Conservation (phyloP, 441 rosid species). For the Rhodomyrtus psidioides region DNA sequence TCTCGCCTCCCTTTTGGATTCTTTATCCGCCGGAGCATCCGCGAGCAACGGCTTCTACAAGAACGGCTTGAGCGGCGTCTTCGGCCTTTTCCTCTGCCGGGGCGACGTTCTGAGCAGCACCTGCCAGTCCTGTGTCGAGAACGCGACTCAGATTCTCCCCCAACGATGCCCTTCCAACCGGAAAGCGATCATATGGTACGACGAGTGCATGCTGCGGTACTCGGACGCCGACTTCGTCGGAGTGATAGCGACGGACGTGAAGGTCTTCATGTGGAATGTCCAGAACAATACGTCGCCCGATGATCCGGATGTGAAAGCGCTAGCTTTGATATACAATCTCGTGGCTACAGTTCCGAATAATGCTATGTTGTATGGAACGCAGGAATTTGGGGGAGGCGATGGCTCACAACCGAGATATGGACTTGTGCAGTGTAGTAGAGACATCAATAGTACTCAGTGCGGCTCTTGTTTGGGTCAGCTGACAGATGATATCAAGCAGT, state of each 20-base stretch:
- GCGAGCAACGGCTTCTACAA: slow-evolving; percentile 39
- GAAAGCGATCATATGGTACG: background rate
- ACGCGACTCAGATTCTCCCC: background rate
- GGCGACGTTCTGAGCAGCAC: slow-evolving; percentile 27
- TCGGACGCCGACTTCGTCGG: background rate
- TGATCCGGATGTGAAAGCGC: background rate
- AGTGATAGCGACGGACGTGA: background rate
- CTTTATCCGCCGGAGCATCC: slow-evolving; percentile 6
- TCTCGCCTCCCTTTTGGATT: background rate
- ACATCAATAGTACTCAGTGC: background rate
- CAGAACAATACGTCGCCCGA: background rate
- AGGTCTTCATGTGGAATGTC: background rate
- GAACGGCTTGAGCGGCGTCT: slow-evolving; percentile 18
- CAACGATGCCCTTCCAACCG: background rate
- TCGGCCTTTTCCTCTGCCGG: slow-evolving; percentile 40
- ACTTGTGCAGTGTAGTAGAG: background rate
- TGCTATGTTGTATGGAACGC: background rate
- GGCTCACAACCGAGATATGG: background rate
- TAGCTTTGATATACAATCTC: background rate
- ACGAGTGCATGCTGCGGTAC: background rate
- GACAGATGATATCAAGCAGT: background rate
- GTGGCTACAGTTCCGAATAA: background rate
- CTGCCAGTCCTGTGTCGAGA: slow-evolving; percentile 27
- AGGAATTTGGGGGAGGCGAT: background rate
- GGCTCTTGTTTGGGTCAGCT: background rate